Conservation (phyloP, 495 filamentous ascomycete species). For the Penicillium longicatenatum region DNA sequence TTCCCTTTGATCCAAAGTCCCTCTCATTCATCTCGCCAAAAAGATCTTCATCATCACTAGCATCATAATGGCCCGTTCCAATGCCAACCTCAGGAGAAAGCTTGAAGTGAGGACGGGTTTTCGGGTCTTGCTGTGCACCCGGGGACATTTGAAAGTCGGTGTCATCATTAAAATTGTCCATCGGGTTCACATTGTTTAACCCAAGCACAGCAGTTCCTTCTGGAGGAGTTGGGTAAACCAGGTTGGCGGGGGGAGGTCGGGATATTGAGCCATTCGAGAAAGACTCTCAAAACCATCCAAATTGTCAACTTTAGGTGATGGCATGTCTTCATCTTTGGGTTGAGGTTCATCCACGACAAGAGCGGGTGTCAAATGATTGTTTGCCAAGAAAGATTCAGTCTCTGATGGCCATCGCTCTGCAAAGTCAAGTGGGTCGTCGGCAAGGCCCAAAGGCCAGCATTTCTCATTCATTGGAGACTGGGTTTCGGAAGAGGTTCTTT, state of each 20-base stretch:
- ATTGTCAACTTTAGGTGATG: constrained; percentile 26
- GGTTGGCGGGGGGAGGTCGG: constrained; percentile 55
- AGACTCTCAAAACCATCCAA: constrained; percentile 44
- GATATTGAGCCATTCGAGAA: constrained; percentile 53
- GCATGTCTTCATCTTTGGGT: constrained; percentile 29
- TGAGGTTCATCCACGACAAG: constrained; percentile 39
- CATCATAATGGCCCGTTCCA: constrained; percentile 48
- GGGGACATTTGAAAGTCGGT: constrained; percentile 23
- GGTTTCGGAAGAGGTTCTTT: constrained; percentile 30
- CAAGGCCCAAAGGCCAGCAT: constrained; percentile 12
- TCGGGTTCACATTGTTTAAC: constrained; percentile 21
- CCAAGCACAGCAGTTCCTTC: constrained; percentile 61
- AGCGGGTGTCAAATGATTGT: constrained; percentile 13
- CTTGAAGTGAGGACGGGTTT: constrained; percentile 23
- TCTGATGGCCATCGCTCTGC: constrained; percentile 68
- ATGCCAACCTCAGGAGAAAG: constrained; percentile 31
- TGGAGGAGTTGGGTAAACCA: constrained; percentile 87
- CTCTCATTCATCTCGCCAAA: constrained; percentile 72
- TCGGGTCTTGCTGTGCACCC: constrained; percentile 19
- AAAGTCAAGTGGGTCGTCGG: constrained; percentile 61
- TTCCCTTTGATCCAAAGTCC: constrained; percentile 77
- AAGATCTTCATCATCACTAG: constrained; percentile 60
- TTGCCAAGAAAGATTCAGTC: constrained; percentile 28
- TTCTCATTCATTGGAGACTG: constrained; percentile 2
- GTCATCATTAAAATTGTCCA: constrained; percentile 39